Base-by-base conservation (phyloP, 73 alveolate species). In the Loxodes magnus region DNA sequence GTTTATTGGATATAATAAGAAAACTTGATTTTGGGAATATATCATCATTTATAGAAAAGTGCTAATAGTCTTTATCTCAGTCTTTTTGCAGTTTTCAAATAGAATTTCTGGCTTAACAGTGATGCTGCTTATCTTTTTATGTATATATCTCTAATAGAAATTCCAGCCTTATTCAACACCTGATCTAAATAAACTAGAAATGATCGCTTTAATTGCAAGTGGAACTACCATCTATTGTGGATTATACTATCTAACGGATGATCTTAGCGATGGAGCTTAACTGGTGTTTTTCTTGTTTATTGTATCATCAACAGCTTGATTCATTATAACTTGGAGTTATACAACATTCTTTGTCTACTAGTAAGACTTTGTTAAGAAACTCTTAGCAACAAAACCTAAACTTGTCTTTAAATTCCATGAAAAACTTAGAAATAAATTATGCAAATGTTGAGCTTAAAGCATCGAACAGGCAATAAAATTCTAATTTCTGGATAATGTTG, bases 1-100 rank as follows among this genome's bases (percentile, higher is more conserved):
- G 29, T 68, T 68, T 46, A 68, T 68, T 43, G 90, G 90, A 35
- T 75, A 55, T 41, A 75, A 75, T 35, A 24, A 69, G 23, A 49
- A 48, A 5, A 28, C 16, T 35, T 75, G 14, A 29, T 75, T 46
- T 66, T 75, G 90, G 90, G 90, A 75, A 29, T 54, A 68, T 28
- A 52, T 62, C 21, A 60, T 75, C 24, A 68, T 75, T 73, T 75
- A 75, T 44, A 48, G 83, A 33, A 67, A 67, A 50, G 49, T 58
- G 12, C 38, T 63, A 14, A 29, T 65, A 46, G 61, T 67, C 22
- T 48, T 52, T 2, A 50, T 68, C 17, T 41, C 80, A 2, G 79
- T 75, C 6, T 75, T 75, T 33, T 24, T 46, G n/a, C n/a, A n/a
- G n/a, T n/a, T n/a, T n/a, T n/a, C n/a, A 5, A 46, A 10, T 2